These are phyloP conservation scores for Sequoia sempervirens DNA, from an alignment of 75 land plant species.

Conservation along the genomic window DNA sequence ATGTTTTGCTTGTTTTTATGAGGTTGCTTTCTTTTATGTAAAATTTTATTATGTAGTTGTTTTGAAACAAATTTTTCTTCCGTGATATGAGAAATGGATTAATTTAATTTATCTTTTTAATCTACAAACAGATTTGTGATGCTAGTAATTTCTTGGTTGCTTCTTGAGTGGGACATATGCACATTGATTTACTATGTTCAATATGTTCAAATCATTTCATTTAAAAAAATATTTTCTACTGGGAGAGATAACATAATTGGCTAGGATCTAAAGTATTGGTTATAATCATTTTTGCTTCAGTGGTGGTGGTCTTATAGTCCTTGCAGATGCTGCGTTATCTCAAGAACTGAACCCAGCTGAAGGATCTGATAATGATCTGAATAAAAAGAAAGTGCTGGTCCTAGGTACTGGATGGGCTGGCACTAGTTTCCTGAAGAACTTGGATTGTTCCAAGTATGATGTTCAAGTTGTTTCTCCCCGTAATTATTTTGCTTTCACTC, in stretches of 20 bases:
- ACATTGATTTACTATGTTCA: neutral
- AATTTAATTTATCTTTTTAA: neutral
- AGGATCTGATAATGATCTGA: slow-evolving; percentile 6
- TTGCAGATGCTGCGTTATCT: slow-evolving; percentile 36
- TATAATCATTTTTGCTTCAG: slow-evolving; percentile 12
- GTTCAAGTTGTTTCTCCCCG: slow-evolving; percentile 88
- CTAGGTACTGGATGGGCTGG: slow-evolving; percentile 99
- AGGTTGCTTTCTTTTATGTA: neutral
- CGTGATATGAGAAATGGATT: neutral
- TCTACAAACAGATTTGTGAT: neutral
- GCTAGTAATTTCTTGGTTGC: neutral
- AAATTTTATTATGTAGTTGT: neutral
- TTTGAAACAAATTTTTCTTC: neutral
- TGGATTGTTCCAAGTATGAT: slow-evolving; percentile 70
- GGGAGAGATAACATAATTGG: neutral
- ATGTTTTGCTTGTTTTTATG: neutral
- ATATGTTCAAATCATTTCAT: neutral
- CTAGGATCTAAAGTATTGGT: neutral
- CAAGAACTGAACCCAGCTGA: slow-evolving; percentile 11
- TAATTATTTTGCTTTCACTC: slow-evolving; percentile 95
- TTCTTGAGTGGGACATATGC: neutral
- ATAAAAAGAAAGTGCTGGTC: slow-evolving; percentile 78
- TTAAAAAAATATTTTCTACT: neutral
- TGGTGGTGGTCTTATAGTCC: slow-evolving; percentile 51
- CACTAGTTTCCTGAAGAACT: slow-evolving; percentile 72